Evolutionary conservation across 2,329 filamentous ascomycete genomes (phyloP).

Genomic region (Aureobasidium vineae): DNA sequence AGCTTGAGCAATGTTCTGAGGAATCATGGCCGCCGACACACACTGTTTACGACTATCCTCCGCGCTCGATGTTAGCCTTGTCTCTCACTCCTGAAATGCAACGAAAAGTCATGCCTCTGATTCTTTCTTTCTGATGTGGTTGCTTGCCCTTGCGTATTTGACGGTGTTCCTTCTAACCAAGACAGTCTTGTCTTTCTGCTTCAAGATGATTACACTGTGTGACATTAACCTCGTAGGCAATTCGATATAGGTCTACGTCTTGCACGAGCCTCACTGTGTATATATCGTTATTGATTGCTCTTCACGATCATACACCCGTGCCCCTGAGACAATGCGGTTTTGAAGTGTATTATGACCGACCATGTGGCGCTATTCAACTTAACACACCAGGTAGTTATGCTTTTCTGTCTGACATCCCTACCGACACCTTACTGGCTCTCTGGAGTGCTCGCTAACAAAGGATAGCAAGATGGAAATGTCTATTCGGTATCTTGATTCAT

Average conservation of each 20-base stretch:
- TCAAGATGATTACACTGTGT: not conserved
- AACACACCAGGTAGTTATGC: no score
- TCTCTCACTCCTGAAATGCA: slow-evolving; percentile 1
- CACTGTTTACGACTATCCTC: not conserved
- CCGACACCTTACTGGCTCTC: no score
- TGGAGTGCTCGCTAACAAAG: no score
- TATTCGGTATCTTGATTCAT: no score
- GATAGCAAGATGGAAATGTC: no score
- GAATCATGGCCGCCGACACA: not conserved
- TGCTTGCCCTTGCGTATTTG: not conserved
- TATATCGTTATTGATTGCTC: not conserved
- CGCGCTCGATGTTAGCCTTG: slow-evolving; percentile 6
- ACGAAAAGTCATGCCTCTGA: not conserved
- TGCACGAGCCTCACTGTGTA: not conserved
- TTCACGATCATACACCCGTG: no score
- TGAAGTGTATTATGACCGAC: no score
- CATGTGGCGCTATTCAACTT: no score
- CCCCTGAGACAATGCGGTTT: no score
- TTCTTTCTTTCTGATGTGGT: not conserved
- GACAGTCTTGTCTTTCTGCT: not conserved
- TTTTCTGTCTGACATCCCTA: no score
- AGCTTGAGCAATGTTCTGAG: not conserved
- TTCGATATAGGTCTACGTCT: not conserved
- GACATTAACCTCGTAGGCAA: not conserved
- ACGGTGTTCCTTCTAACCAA: not conserved